Percentiles rank a stretch among this genome's conserved stretches.
phyloP scores from a whole-genome alignment of 23 red algal genomes.

The Gracilaria domingensis region DNA sequence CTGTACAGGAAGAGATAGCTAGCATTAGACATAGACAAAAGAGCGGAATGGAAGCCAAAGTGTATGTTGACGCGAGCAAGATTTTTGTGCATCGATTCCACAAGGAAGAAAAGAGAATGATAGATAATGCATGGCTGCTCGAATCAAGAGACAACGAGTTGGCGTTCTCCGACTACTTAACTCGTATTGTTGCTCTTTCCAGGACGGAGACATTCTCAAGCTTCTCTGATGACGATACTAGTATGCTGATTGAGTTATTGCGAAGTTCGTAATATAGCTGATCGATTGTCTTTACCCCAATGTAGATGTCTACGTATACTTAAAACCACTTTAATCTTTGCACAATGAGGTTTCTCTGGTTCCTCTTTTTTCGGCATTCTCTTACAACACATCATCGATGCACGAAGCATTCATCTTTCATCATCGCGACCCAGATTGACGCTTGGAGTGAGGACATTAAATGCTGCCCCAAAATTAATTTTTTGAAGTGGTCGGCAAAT shows the following conservation, averaged over 20 bases:
- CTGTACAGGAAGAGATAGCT: neutral
- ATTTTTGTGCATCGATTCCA: neutral
- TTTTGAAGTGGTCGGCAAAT: too few relatives aligned
- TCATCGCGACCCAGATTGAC: too few relatives aligned
- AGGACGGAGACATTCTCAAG: conserved; percentile 10
- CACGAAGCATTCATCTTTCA: too few relatives aligned
- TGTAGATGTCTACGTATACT: too few relatives aligned
- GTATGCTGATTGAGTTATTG: neutral
- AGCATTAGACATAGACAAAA: neutral
- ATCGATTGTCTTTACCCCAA: too few relatives aligned
- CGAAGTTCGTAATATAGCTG: neutral
- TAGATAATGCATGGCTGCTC: conserved; percentile 20
- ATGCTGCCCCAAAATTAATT: too few relatives aligned
- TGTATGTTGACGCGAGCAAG: conserved; percentile 2
- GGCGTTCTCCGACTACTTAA: neutral
- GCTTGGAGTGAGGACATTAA: too few relatives aligned
- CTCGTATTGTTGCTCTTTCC: conserved; percentile 16
- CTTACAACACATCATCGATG: too few relatives aligned
- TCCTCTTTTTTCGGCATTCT: too few relatives aligned
- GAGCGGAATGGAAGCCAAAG: neutral
- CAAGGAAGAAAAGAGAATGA: neutral
- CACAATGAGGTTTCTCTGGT: too few relatives aligned
- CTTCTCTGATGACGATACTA: neutral
- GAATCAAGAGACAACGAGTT: conserved; percentile 4
- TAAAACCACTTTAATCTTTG: too few relatives aligned